A percentile compares a stretch with the other conserved stretches of the same genome.
Conservation (phyloP, 352 stramenopile genomes). For the Phytophthora tentaculata region DNA sequence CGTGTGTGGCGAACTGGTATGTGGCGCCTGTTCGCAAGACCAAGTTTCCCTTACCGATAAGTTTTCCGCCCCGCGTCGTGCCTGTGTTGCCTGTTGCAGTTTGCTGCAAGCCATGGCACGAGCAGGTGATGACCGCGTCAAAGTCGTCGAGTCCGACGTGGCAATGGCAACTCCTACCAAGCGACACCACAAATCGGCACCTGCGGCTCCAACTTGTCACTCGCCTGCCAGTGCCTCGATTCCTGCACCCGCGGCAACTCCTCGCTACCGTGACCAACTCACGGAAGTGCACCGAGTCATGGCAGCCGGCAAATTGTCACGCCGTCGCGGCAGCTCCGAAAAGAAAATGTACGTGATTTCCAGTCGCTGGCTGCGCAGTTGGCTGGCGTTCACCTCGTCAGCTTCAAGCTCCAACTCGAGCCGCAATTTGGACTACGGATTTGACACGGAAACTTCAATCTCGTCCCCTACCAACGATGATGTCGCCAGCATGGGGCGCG, state of each 20-base stretch:
- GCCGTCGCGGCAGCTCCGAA: slow-evolving; percentile 50
- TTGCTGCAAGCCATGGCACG: slow-evolving; percentile 66
- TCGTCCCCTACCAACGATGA: slow-evolving; percentile 30
- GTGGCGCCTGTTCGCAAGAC: slow-evolving; percentile 72
- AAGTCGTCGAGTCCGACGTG: slow-evolving; percentile 42
- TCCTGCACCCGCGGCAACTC: slow-evolving; percentile 33
- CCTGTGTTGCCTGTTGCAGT: slow-evolving; percentile 65
- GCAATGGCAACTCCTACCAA: slow-evolving; percentile 15
- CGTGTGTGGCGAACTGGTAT: slow-evolving; percentile 81
- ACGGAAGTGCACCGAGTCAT: slow-evolving; percentile 76
- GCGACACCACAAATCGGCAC: slow-evolving; percentile 24
- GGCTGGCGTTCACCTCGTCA: slow-evolving; percentile 67
- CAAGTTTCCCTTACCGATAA: slow-evolving; percentile 58
- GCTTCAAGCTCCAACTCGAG: slow-evolving; percentile 36
- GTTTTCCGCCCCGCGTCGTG: slow-evolving; percentile 61
- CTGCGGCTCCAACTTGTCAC: slow-evolving; percentile 22
- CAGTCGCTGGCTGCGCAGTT: slow-evolving; percentile 59
- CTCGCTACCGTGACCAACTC: slow-evolving; percentile 63
- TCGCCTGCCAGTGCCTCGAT: slow-evolving; percentile 19
- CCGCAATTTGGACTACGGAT: slow-evolving; percentile 32
- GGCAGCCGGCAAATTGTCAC: slow-evolving; percentile 63
- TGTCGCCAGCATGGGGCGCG: slow-evolving; percentile 14
- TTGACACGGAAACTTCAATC: slow-evolving; percentile 21
- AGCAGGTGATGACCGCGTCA: slow-evolving; percentile 50
- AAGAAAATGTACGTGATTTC: slow-evolving; percentile 71